phyloP scores from a whole-genome alignment of 306 rosid species.

The Prunus persica region Prunus_persica_NCBIv2 NC_034013.1:14962001-14962500 shows the following conservation, averaged over 20 bases:
- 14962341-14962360: slow-evolving; percentile 53
- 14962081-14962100: slow-evolving; percentile 53
- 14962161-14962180: slow-evolving; percentile 65
- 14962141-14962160: slow-evolving; percentile 78
- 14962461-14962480: slow-evolving; percentile 66
- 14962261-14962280: slow-evolving; percentile 56
- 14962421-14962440: slow-evolving; percentile 86
- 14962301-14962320: slow-evolving; percentile 53
- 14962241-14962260: slow-evolving; percentile 52
- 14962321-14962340: slow-evolving; percentile 70
- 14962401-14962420: slow-evolving; percentile 76
- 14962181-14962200: slow-evolving; percentile 47
- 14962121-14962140: slow-evolving; percentile 85
- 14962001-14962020: slow-evolving; percentile 76
- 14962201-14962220: slow-evolving; percentile 57
- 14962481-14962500: slow-evolving; percentile 43
- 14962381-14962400: slow-evolving; percentile 78
- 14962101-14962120: slow-evolving; percentile 64
- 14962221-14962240: slow-evolving; percentile 81
- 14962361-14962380: slow-evolving; percentile 69
- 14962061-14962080: slow-evolving; percentile 51
- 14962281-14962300: slow-evolving; percentile 39
- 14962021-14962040: slow-evolving; percentile 76
- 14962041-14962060: slow-evolving; percentile 50
- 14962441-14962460: slow-evolving; percentile 69